Base-by-base conservation (phyloP, 1,284 basidiomycete genomes). In the Phellopilus nigrolimitatus region DNA sequence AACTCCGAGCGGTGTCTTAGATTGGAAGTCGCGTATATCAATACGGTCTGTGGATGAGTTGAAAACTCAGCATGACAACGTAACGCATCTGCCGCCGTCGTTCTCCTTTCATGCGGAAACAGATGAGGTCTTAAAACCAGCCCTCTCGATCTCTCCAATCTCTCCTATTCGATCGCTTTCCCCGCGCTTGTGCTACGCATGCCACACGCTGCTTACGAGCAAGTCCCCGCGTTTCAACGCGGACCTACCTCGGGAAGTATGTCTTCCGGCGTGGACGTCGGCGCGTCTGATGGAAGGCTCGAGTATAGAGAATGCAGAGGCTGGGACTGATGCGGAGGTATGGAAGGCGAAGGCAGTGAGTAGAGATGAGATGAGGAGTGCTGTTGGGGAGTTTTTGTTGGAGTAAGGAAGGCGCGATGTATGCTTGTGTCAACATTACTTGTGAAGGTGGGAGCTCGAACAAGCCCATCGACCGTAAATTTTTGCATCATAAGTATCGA, bases 1-100 rank as follows among this genome's bases (percentile, higher is more conserved):
- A n/a, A 71, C 78, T 1, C 88, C 89, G 59, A 69, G 70, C 3
- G 79, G 77, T n/a, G 71, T 84, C 7, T 76, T 81, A 54, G 78
- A 74, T 24, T 91, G 89, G 89, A 89, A 88, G 64, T 68, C 75
- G 0, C 74, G 74, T 25, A 88, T 86, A 61, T 83, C 87, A 0
- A 79, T 91, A 51, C 79, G 84, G 28, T 76, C 80, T 0, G 75
- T 82, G 42, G 62, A 65, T 17, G 31, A 15, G 8, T 17, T 6
- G 2, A 12, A 10, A 36, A 10, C 28, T 30, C 28, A 6, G 6
- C 28, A 36, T 27, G 17, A 31, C 4, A 13, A n/a, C 15, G 30
- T 34, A 0, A 66, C 68, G 34, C 56, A 61, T 49, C 57, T 57
- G 53, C 49, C 62, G 42, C 50, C 37, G 13, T 27, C 49, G n/a